Evolutionary conservation across 164 flowering plant genomes (phyloP).

Genomic region (Akebia trifoliata): DNA sequence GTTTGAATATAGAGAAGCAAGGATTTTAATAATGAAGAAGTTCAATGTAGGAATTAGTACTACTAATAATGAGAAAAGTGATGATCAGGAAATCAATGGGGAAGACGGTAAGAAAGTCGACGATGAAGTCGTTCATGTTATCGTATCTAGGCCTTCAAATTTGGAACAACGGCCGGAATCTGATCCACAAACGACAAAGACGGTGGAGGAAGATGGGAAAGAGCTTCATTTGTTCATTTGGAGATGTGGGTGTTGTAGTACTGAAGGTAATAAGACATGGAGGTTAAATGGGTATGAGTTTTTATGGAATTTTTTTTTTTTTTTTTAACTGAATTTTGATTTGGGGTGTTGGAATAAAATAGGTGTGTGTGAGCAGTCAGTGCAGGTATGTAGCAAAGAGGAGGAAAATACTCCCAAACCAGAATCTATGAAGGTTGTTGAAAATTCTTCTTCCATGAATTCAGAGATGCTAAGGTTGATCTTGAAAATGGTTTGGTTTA

Average conservation of each 20-base stretch:
- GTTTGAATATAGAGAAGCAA: conserved; percentile 37
- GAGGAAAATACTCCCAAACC: conserved; percentile 3
- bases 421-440: neutral
- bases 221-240: conserved; percentile 28
- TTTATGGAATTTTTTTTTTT: neutral
- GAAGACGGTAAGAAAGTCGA: neutral
- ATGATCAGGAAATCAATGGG: conserved; percentile 1
- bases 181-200: conserved; percentile 3
- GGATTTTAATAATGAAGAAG: conserved; percentile 15
- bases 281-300: no score
- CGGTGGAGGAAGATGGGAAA: conserved; percentile 23
- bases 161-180: conserved; percentile 10
- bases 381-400: conserved; percentile 19
- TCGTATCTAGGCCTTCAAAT: conserved; percentile 13
- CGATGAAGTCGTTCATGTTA: conserved; percentile 19
- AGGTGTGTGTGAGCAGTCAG: conserved; percentile 19
- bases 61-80: conserved; percentile 5
- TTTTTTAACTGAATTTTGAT: neutral
- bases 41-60: conserved; percentile 2
- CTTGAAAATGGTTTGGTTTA: conserved; percentile 31
- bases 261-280: conserved; percentile 20
- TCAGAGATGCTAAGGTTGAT: conserved; percentile 21
- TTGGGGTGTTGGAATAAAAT: neutral
- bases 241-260: conserved; percentile 26
- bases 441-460: conserved; percentile 5